Base-by-base conservation (phyloP, 352 stramenopile species). In the Phytophthora meadii region DNA sequence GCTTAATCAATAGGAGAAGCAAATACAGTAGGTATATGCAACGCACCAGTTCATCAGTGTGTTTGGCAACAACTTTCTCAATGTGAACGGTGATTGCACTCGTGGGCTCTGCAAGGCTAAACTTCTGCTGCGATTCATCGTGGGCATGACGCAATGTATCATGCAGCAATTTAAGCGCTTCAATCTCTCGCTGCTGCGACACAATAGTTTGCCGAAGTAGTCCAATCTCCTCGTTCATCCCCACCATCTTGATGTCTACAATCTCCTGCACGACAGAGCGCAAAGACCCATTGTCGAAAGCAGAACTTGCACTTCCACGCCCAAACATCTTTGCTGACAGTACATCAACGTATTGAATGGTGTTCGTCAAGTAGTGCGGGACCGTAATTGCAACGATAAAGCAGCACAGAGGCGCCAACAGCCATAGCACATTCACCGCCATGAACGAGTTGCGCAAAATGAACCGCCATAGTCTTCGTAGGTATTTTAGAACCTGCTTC, bases 351-450 rank as follows among this genome's bases (percentile, higher is more conserved):
- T 91, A 93, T 15, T 82, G 77, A 36, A 92, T 89, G 2, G 77
- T 81, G 0, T 65, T 81, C 28, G 79, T 89, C 34, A 93, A 58
- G 53, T 93, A 90, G 46, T 89, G 79, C 6, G 84, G 84, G 2
- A 89, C 84, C 10, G 82, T 68, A 58, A 93, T 85, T 15, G 84
- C 84, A 54, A 93, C 72, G 5, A 81, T 54, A 51, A 91, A 93
- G 50, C 84, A 93, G 32, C 72, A 86, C 3, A 93, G 63, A 12
- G 84, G 84, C 12, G 82, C 72, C 4, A 93, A 66, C 8, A 93
- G 77, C 84, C 84, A 93, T 41, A 92, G 22, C 17, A 92, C 77
- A 49, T 93, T 93, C 54, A 82, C 69, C 0, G 80, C 81, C 79
- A 90, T 87, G 66, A 92, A 90, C 32, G 80, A 88, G 30, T 92